Conservation (phyloP, 805 yeast genomes). For the Schizosaccharomyces japonicus region DNA sequence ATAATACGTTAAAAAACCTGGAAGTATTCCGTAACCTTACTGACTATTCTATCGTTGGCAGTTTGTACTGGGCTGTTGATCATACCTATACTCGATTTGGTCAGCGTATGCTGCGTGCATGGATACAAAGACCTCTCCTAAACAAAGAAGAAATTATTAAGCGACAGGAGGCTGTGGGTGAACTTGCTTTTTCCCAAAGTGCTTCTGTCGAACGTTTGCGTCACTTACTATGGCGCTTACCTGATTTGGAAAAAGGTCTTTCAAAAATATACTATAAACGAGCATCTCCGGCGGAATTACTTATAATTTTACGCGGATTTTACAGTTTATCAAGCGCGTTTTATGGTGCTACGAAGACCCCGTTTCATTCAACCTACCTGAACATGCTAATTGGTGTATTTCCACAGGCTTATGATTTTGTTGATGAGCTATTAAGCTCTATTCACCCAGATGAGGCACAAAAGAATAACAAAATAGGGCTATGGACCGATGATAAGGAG, state of each 20-base stretch:
- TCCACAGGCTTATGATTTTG: conserved; percentile 15
- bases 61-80: conserved; percentile 57
- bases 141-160: conserved; percentile 29
- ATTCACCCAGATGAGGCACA: conserved; percentile 13
- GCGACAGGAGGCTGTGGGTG: conserved; percentile 39
- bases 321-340: conserved; percentile 14
- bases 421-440: conserved; percentile 13
- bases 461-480: conserved; percentile 10
- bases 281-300: conserved; percentile 36
- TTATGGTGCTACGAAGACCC: conserved; percentile 15
- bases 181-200: conserved; percentile 15
- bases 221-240: conserved; percentile 16
- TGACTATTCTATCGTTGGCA: conserved; percentile 33
- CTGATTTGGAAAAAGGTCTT: conserved; percentile 37
- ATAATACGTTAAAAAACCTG: conserved; percentile 41
- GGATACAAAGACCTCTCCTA: conserved; percentile 56
- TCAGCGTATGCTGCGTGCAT: conserved; percentile 33
- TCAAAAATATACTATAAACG: conserved; percentile 33
- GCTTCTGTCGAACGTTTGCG: conserved; percentile 14
- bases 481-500: conserved; percentile 13
- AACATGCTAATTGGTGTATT: conserved; percentile 20
- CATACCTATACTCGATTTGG: conserved; percentile 68
- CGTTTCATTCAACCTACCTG: conserved; percentile 18
- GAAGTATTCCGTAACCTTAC: conserved; percentile 54
- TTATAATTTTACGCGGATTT: conserved; percentile 26